phyloP scores from a whole-genome alignment of 192 early-diverging fungal genomes.

The Backusella australiensis region DNA sequence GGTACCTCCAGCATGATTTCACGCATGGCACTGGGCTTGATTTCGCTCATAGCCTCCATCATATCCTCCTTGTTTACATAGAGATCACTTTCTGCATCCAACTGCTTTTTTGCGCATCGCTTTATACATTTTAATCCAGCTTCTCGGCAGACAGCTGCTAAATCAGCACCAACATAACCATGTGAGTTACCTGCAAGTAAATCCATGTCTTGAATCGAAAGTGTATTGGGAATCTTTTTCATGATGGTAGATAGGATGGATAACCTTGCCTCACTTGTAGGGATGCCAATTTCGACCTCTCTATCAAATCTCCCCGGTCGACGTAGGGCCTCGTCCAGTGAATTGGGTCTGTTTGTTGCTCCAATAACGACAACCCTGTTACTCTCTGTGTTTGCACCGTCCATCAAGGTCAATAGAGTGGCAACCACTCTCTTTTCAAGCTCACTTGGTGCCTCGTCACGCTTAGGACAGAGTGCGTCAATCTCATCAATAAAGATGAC shows the following conservation, averaged over 20 bases:
- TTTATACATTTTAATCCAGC: slow-evolving; percentile 82
- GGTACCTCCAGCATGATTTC: slow-evolving; percentile 92
- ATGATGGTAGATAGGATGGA: slow-evolving; percentile 76
- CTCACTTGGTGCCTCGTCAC: slow-evolving; percentile 78
- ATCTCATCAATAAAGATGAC: slow-evolving; percentile 96
- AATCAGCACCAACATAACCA: slow-evolving; percentile 98
- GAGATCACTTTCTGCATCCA: slow-evolving; percentile 32
- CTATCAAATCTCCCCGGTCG: slow-evolving; percentile 93
- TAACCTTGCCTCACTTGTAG: slow-evolving; percentile 60
- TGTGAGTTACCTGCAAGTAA: slow-evolving; percentile 68
- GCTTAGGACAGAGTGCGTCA: slow-evolving; percentile 86
- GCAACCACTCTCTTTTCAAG: slow-evolving; percentile 90
- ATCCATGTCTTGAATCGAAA: slow-evolving; percentile 58
- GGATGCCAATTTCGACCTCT: slow-evolving; percentile 96
- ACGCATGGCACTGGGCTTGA: slow-evolving; percentile 83
- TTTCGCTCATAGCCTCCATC: slow-evolving; percentile 47
- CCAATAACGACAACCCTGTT: slow-evolving; percentile 77
- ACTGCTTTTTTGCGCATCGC: slow-evolving; percentile 20
- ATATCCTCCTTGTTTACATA: slow-evolving; percentile 56
- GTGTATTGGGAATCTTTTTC: slow-evolving; percentile 60
- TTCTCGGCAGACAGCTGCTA: slow-evolving; percentile 83
- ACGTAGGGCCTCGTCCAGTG: slow-evolving; percentile 86
- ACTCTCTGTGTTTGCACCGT: slow-evolving; percentile 53
- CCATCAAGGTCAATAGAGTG: slow-evolving; percentile 92
- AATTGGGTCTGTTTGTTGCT: slow-evolving; percentile 90